phyloP scores from a whole-genome alignment of 2,329 filamentous ascomycete genomes.

The Paramyrothecium roridum region DNA sequence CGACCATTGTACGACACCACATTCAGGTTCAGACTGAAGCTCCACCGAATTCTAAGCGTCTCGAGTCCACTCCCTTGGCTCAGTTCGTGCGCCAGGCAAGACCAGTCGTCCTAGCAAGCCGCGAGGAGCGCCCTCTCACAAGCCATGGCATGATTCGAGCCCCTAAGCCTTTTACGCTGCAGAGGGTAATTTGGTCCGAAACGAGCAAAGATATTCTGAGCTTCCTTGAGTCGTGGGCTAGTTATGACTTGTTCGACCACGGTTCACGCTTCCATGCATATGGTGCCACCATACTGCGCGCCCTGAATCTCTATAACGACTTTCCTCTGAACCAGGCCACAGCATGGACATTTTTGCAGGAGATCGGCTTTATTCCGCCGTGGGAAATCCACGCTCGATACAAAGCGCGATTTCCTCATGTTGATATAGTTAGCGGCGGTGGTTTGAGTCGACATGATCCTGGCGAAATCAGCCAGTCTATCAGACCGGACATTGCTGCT shows the following conservation, averaged over 20 bases:
- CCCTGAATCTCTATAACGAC: conserved; percentile 56
- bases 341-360: conserved; percentile 67
- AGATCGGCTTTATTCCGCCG: conserved; percentile 67
- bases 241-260: conserved; percentile 49
- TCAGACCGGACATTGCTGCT: conserved; percentile 40
- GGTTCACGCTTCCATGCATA: conserved; percentile 55
- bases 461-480: conserved; percentile 26
- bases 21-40: conserved; percentile 15
- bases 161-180: conserved; percentile 11
- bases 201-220: conserved; percentile 49
- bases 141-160: conserved; percentile 41
- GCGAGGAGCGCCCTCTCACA: conserved; percentile 45
- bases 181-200: conserved; percentile 22
- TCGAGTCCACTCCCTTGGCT: conserved; percentile 23
- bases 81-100: conserved; percentile 49
- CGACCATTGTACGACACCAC: conserved; percentile 28
- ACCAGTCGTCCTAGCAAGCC: conserved; percentile 47
- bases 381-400: conserved; percentile 69
- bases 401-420: conserved; percentile 50
- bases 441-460: conserved; percentile 34
- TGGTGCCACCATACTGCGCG: conserved; percentile 62
- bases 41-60: conserved; percentile 11
- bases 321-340: conserved; percentile 38
- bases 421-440: conserved; percentile 38
- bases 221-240: conserved; percentile 69